Conservation (phyloP, 768 basidiomycete species). For the Candolleomyces eurysporus region DNA sequence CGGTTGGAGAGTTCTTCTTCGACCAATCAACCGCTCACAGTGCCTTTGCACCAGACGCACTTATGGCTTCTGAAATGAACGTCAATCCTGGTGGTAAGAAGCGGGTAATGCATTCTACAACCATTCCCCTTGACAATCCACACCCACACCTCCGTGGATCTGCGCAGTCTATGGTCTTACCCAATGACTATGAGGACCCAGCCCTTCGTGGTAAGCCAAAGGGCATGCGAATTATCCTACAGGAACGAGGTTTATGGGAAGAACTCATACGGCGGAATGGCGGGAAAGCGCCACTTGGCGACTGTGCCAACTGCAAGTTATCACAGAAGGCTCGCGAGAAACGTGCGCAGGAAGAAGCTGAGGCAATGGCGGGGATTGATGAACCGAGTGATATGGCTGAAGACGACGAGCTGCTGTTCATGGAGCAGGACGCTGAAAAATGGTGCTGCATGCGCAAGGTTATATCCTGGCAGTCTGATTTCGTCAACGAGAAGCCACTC, state of each 20-base stretch:
- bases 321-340: conserved; percentile 8
- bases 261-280: neutral
- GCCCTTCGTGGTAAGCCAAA: conserved; percentile 22
- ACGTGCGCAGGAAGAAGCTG: neutral
- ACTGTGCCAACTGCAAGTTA: conserved; percentile 19
- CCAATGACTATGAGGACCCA: conserved; percentile 3
- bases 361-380: conserved; percentile 6
- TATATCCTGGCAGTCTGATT: conserved; percentile 35
- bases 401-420: neutral
- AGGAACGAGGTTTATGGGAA: conserved; percentile 31
- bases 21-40: conserved; percentile 36
- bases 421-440: neutral
- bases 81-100: conserved; percentile 29
- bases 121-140: conserved; percentile 32
- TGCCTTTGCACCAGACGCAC: conserved; percentile 26
- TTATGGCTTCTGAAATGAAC: conserved; percentile 35
- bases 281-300: conserved; percentile 1
- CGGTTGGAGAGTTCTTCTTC: conserved; percentile 28
- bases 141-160: conserved; percentile 16
- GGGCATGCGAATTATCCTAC: conserved; percentile 27
- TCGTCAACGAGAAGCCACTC: conserved; percentile 17
- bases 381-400: conserved; percentile 3
- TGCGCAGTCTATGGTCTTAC: conserved; percentile 28
- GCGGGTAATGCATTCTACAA: conserved; percentile 21
- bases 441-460: conserved; percentile 33